Percentiles rank a stretch among this genome's conserved stretches.
phyloP scores from a whole-genome alignment of 1,139 yeast genomes.

The Saccharomyces hybrid region DNA sequence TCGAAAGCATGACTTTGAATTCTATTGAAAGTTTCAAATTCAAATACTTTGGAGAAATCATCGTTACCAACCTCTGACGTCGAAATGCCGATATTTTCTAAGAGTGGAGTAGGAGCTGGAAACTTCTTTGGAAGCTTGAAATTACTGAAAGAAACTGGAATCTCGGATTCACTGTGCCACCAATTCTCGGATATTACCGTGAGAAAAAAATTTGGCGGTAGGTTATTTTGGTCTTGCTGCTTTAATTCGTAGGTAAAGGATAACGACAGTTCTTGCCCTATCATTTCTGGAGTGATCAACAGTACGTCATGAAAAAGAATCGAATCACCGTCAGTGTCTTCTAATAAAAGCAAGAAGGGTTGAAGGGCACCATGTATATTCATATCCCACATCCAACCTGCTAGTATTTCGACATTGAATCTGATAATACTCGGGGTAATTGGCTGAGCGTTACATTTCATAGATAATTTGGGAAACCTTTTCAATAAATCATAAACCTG shows the following conservation, averaged over 20 bases:
- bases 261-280: slow-evolving; percentile 47
- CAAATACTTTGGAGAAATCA: slow-evolving; percentile 41
- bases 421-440: slow-evolving; percentile 60
- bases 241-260: slow-evolving; percentile 56
- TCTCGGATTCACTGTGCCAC: slow-evolving; percentile 64
- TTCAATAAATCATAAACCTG: slow-evolving; percentile 53
- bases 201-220: slow-evolving; percentile 76
- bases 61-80: slow-evolving; percentile 17
- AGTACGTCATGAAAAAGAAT: slow-evolving; percentile 56
- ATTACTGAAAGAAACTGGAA: slow-evolving; percentile 52
- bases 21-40: slow-evolving; percentile 50
- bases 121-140: slow-evolving; percentile 61
- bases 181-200: slow-evolving; percentile 72
- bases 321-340: slow-evolving; percentile 75
- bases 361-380: slow-evolving; percentile 58
- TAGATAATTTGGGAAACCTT: slow-evolving; percentile 60
- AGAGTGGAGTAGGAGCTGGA: slow-evolving; percentile 39
- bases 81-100: not conserved
- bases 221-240: slow-evolving; percentile 36
- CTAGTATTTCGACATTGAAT: slow-evolving; percentile 58
- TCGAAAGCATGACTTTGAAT: slow-evolving; percentile 68
- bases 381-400: slow-evolving; percentile 73
- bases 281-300: slow-evolving; percentile 42
- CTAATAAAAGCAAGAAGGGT: slow-evolving; percentile 61
- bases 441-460: slow-evolving; percentile 65